Conservation (phyloP, 2,329 filamentous ascomycete species). For the Pyrenophora teres region DNA sequence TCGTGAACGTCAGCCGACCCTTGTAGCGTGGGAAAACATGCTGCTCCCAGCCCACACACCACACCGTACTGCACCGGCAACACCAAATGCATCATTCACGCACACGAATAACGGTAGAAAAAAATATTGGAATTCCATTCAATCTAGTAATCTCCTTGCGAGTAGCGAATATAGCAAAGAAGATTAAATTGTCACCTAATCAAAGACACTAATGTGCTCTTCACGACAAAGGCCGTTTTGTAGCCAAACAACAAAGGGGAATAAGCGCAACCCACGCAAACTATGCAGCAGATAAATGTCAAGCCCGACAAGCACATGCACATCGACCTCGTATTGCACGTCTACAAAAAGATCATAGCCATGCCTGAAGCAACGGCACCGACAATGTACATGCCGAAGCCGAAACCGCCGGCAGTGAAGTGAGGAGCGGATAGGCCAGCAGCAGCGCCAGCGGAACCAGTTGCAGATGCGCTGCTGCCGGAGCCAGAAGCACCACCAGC, state of each 20-base stretch:
- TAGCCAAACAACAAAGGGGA: conserved; percentile 7
- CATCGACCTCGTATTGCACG: background rate
- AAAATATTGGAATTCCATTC: no score
- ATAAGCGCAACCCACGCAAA: conserved; percentile 18
- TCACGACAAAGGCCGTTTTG: background rate
- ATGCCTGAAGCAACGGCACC: conserved; percentile 58
- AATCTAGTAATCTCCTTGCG: no score
- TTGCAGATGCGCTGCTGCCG: conserved; percentile 20
- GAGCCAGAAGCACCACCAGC: no score
- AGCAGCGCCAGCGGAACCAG: conserved; percentile 42
- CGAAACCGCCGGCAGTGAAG: conserved; percentile 53
- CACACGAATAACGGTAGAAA: no score
- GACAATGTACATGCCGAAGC: conserved; percentile 56
- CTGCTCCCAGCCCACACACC: background rate
- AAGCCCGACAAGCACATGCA: background rate
- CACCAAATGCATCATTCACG: no score
- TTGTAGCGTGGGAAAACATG: background rate
- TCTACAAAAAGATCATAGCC: conserved; percentile 61
- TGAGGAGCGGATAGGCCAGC: conserved; percentile 51
- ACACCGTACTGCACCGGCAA: no score
- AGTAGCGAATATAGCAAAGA: background rate
- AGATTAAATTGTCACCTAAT: conserved; percentile 1
- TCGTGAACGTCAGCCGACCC: conserved; percentile 11
- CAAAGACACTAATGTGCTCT: background rate
- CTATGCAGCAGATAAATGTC: background rate